These are phyloP conservation scores for Fusarium chaquense DNA, from an alignment of 2,329 filamentous ascomycete species.

Conservation along the genomic window DNA sequence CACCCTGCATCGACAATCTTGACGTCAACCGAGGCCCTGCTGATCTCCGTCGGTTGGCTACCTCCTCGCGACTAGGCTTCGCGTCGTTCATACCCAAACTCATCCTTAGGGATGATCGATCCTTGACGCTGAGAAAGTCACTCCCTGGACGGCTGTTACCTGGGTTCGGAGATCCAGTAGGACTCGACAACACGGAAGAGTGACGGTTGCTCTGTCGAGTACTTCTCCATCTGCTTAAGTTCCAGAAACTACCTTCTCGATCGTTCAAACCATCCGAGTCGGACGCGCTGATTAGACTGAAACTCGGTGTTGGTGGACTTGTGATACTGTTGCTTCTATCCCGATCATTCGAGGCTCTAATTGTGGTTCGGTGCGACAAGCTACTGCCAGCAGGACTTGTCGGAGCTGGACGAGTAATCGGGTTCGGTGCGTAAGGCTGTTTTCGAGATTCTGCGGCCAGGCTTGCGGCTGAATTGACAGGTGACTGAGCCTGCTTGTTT, in stretches of 20 bases:
- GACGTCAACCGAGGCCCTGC: conserved; percentile 43
- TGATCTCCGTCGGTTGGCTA: conserved; percentile 49
- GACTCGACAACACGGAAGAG: conserved; percentile 43
- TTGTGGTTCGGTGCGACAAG: conserved; percentile 44
- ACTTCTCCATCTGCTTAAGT: conserved; percentile 65
- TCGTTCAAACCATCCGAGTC: conserved; percentile 56
- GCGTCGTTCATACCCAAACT: conserved; percentile 50
- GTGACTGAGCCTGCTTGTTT: conserved; percentile 56
- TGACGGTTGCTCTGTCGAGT: conserved; percentile 53
- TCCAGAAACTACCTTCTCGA: conserved; percentile 67
- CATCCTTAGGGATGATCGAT: conserved; percentile 48
- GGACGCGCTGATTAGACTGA: conserved; percentile 59
- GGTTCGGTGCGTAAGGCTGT: conserved; percentile 55
- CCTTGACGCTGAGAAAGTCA: conserved; percentile 51
- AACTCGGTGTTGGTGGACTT: conserved; percentile 66
- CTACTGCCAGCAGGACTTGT: conserved; percentile 57
- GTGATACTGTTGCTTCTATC: conserved; percentile 44
- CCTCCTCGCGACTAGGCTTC: conserved; percentile 45
- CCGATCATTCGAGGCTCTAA: conserved; percentile 45
- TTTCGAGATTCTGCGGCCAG: conserved; percentile 61
- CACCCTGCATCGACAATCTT: conserved; percentile 38
- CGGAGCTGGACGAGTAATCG: conserved; percentile 41
- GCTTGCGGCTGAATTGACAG: conserved; percentile 55
- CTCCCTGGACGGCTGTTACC: conserved; percentile 54
- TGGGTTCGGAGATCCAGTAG: conserved; percentile 22